A percentile compares a stretch with the other conserved stretches of the same genome.
Evolutionary conservation across 2,329 filamentous ascomycete genomes (phyloP).

Genomic region (Cladosporium sp.): DNA sequence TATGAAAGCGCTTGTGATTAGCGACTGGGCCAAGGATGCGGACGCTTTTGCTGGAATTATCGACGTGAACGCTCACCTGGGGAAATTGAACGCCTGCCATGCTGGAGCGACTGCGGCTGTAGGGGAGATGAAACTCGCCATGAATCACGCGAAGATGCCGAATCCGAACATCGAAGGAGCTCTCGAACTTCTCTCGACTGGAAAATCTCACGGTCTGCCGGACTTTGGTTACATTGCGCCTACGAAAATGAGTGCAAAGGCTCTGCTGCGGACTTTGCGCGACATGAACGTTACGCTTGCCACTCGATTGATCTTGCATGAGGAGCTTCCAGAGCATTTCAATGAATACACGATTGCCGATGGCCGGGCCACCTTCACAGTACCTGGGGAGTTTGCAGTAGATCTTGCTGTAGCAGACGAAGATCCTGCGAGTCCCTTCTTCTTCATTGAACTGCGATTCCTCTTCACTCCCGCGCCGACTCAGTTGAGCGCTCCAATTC

Average conservation of each 20-base stretch:
- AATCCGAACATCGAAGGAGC: constrained; percentile 91
- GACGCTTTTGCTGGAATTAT: constrained; percentile 80
- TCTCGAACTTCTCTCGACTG: constrained; percentile 75
- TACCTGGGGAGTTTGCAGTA: constrained; percentile 82
- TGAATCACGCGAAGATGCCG: constrained; percentile 70
- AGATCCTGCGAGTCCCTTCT: constrained; percentile 77
- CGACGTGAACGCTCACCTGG: constrained; percentile 73
- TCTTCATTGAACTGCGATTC: constrained; percentile 89
- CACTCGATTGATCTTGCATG: constrained; percentile 77
- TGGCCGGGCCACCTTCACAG: constrained; percentile 84
- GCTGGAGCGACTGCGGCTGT: constrained; percentile 24
- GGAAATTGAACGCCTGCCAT: constrained; percentile 38
- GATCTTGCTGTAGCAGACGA: constrained; percentile 89
- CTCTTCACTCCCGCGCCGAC: constrained; percentile 66
- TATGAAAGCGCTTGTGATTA: constrained; percentile 86
- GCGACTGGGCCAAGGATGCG: constrained; percentile 81
- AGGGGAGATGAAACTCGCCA: constrained; percentile 63
- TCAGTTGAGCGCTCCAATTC: constrained; percentile 58
- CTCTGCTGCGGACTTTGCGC: constrained; percentile 69
- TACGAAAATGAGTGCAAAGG: constrained; percentile 66
- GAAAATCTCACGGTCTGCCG: constrained; percentile 72
- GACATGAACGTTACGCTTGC: constrained; percentile 81
- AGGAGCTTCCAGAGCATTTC: constrained; percentile 75
- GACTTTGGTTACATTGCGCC: constrained; percentile 72
- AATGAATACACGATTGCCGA: constrained; percentile 72